phyloP scores from a whole-genome alignment of 768 basidiomycete genomes.

The Russula sp. region DNA sequence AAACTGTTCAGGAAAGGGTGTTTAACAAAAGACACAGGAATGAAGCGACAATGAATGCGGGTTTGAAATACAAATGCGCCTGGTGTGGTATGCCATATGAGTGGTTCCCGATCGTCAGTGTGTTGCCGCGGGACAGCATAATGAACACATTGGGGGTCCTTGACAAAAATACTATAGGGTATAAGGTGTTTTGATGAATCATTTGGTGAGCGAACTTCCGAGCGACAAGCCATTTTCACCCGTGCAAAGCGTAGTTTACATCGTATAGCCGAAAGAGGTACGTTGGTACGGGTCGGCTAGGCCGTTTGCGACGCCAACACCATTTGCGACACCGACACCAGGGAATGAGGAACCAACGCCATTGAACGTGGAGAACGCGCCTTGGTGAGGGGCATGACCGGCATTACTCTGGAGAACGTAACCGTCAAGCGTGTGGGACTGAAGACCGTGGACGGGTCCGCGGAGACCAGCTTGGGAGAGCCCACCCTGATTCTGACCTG shows the following conservation, averaged over 20 bases:
- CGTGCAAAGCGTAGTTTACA: constrained; percentile 48
- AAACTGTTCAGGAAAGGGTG: constrained; percentile 33
- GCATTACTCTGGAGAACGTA: constrained; percentile 77
- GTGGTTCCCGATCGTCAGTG: constrained; percentile 34
- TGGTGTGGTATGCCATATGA: constrained; percentile 39
- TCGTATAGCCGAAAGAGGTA: constrained; percentile 71
- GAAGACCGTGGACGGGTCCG: constrained; percentile 56
- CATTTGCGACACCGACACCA: constrained; percentile 45
- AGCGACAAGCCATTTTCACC: constrained; percentile 13
- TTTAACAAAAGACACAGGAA: constrained; percentile 37
- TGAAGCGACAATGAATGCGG: constrained; percentile 35
- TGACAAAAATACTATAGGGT: constrained; percentile 31
- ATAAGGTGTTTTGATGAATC: constrained; percentile 27
- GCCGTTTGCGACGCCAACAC: constrained; percentile 47
- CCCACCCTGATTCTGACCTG: constrained; percentile 55
- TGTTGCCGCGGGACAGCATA: constrained; percentile 31
- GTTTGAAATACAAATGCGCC: constrained; percentile 42
- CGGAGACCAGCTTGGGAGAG: constrained; percentile 32
- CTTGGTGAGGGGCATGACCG: constrained; percentile 59
- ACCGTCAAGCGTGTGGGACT: constrained; percentile 72
- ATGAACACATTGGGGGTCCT: constrained; percentile 31
- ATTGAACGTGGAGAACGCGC: constrained; percentile 51
- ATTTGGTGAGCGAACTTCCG: constrained; percentile 17
- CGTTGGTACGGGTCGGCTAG: constrained; percentile 77
- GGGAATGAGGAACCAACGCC: constrained; percentile 53